A percentile compares a stretch with the other conserved stretches of the same genome.
These are phyloP conservation scores for Leucocoprinus birnbaumii DNA, from an alignment of 768 basidiomycete species.

Conservation along the genomic window DNA sequence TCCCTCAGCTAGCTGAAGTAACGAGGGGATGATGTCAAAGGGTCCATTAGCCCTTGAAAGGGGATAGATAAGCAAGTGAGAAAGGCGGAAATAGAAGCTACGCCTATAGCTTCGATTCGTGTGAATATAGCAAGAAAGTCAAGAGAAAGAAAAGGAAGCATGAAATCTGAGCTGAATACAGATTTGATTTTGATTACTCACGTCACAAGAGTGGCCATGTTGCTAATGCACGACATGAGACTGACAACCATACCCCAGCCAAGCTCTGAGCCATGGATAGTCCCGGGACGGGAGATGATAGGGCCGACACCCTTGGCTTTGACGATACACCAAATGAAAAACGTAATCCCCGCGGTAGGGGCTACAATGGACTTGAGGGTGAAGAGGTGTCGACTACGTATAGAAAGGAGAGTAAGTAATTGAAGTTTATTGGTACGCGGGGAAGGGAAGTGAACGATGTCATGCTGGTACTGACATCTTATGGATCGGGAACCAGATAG, in stretches of 20 bases:
- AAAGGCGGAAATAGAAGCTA: neutral
- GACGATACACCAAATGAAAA: slow-evolving; percentile 77
- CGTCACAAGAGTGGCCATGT: slow-evolving; percentile 74
- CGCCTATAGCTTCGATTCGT: neutral
- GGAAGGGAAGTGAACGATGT: slow-evolving; percentile 7
- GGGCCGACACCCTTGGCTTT: slow-evolving; percentile 79
- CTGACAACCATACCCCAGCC: slow-evolving; percentile 75
- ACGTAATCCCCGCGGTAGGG: slow-evolving; percentile 65
- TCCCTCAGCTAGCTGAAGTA: slow-evolving; percentile 1
- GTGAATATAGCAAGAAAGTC: neutral
- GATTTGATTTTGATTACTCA: slow-evolving; percentile 28
- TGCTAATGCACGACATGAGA: slow-evolving; percentile 77
- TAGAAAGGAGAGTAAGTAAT: slow-evolving; percentile 7
- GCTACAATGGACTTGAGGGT: slow-evolving; percentile 73
- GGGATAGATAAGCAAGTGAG: slow-evolving; percentile 11
- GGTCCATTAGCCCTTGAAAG: neutral
- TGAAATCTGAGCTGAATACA: neutral
- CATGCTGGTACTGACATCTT: slow-evolving; percentile 51
- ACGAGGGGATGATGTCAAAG: slow-evolving; percentile 9
- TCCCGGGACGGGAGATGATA: slow-evolving; percentile 63
- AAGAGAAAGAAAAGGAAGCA: no score
- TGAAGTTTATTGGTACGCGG: slow-evolving; percentile 1
- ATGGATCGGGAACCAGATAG: slow-evolving; percentile 83
- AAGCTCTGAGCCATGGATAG: slow-evolving; percentile 61
- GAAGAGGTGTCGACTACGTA: slow-evolving; percentile 68